These are phyloP conservation scores for Russula foetens DNA, from an alignment of 768 basidiomycete genomes.

Conservation along the genomic window DNA sequence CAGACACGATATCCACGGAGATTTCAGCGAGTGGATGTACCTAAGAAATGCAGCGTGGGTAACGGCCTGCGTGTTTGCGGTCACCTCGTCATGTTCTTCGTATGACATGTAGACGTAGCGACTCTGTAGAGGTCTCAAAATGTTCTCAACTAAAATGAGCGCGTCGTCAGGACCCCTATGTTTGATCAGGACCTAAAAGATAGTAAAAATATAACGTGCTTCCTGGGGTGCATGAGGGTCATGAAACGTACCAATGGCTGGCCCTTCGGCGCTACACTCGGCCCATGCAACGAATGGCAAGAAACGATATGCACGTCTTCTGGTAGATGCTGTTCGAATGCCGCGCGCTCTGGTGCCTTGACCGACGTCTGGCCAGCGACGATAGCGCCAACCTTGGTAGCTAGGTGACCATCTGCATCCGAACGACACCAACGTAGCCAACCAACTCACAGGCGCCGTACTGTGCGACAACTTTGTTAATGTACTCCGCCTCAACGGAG, in stretches of 20 bases:
- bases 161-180: conserved; percentile 74
- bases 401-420: conserved; percentile 31
- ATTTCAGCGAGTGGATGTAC: conserved; percentile 33
- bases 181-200: conserved; percentile 71
- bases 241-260: conserved; percentile 80
- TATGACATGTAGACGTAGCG: conserved; percentile 92
- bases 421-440: background rate
- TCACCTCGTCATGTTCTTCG: conserved; percentile 92
- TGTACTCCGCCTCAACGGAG: conserved; percentile 87
- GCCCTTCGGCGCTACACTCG: conserved; percentile 75
- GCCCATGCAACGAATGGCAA: conserved; percentile 91
- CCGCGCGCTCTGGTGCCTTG: conserved; percentile 85
- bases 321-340: conserved; percentile 86
- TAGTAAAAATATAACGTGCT: background rate
- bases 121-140: conserved; percentile 71
- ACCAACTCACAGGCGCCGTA: conserved; percentile 80
- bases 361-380: conserved; percentile 96
- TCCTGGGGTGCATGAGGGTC: background rate
- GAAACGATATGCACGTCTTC: conserved; percentile 84
- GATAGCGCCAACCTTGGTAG: conserved; percentile 86
- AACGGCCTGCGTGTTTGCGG: conserved; percentile 97
- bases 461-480: conserved; percentile 72
- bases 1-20: background rate
- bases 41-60: conserved; percentile 96
- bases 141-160: conserved; percentile 68